Conservation (phyloP, 768 basidiomycete species). For the Infundibulicybe gibba region DNA sequence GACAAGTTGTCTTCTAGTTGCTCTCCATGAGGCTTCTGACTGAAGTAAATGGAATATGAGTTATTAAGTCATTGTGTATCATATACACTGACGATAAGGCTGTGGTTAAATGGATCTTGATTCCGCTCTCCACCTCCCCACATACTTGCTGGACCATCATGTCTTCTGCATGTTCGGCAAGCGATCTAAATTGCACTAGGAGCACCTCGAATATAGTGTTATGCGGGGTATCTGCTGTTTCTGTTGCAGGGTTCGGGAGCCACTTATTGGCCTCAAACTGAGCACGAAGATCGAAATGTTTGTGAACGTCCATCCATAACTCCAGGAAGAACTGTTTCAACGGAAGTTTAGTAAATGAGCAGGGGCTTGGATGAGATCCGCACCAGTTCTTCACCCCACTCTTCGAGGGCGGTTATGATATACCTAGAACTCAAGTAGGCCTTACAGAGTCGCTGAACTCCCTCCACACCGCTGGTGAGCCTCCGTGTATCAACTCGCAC, state of each 20-base stretch:
- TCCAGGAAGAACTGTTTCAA: constrained; percentile 82
- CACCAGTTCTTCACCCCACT: constrained; percentile 91
- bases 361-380: constrained; percentile 18
- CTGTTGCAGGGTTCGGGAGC: constrained; percentile 41
- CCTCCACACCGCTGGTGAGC: constrained; percentile 81
- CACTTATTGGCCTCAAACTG: constrained; percentile 44
- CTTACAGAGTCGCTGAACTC: constrained; percentile 80
- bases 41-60: constrained; percentile 1
- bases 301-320: constrained; percentile 78
- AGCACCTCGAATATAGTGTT: constrained; percentile 81
- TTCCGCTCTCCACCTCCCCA: constrained; percentile 72
- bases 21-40: constrained; percentile 13
- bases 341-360: not conserved
- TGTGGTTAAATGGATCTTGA: constrained; percentile 70
- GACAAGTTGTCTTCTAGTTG: constrained; percentile 46
- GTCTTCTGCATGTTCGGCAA: constrained; percentile 74
- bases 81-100: constrained; percentile 34
- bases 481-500: constrained; percentile 53
- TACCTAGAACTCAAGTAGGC: constrained; percentile 81
- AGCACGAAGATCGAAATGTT: constrained; percentile 52
- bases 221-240: constrained; percentile 33
- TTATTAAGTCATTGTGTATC: too few species aligned
- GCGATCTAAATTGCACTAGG: constrained; percentile 54
- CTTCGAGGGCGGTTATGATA: constrained; percentile 62
- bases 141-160: constrained; percentile 84